These are phyloP conservation scores for Lachancea cidri DNA, from an alignment of 805 yeast genomes.

Conservation along the genomic window DNA sequence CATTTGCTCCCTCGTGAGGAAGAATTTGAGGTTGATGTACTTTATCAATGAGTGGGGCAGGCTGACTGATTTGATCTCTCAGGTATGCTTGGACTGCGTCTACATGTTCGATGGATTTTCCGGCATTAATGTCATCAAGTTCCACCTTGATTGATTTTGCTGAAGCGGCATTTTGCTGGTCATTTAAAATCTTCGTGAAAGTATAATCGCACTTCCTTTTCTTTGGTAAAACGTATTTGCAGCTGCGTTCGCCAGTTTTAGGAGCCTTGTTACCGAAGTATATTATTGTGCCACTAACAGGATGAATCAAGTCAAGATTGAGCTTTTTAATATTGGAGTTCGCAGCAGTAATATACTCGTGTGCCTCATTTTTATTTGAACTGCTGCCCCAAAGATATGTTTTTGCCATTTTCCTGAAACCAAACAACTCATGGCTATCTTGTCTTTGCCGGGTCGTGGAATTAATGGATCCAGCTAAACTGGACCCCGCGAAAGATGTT, in stretches of 20 bases:
- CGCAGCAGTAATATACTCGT: not conserved
- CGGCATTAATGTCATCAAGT: not conserved
- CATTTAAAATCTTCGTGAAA: constrained; percentile 1
- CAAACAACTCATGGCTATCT: constrained; percentile 20
- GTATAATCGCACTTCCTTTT: constrained; percentile 2
- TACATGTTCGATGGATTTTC: too few relatives aligned
- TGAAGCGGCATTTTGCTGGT: not conserved
- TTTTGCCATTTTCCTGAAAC: constrained; percentile 27
- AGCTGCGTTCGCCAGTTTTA: not conserved
- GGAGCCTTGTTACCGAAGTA: not conserved
- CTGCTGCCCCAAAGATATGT: constrained; percentile 14
- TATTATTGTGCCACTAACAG: constrained; percentile 5
- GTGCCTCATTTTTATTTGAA: constrained; percentile 2
- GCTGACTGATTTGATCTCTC: too few relatives aligned
- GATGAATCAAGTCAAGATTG: not conserved
- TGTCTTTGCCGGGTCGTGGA: constrained; percentile 4
- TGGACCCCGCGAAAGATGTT: constrained; percentile 14
- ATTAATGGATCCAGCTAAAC: not conserved
- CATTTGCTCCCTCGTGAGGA: not conserved
- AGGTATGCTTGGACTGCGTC: too few relatives aligned
- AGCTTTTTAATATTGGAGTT: not conserved
- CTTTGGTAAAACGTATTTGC: constrained; percentile 1
- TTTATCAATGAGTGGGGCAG: too few relatives aligned
- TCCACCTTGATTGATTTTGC: not conserved
- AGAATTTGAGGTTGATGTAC: not conserved